Percentiles rank a stretch among this genome's conserved stretches.
These are phyloP conservation scores for Emmonsiellopsis sp. DNA, from an alignment of 2,329 filamentous ascomycete genomes.

Conservation along the genomic window DNA sequence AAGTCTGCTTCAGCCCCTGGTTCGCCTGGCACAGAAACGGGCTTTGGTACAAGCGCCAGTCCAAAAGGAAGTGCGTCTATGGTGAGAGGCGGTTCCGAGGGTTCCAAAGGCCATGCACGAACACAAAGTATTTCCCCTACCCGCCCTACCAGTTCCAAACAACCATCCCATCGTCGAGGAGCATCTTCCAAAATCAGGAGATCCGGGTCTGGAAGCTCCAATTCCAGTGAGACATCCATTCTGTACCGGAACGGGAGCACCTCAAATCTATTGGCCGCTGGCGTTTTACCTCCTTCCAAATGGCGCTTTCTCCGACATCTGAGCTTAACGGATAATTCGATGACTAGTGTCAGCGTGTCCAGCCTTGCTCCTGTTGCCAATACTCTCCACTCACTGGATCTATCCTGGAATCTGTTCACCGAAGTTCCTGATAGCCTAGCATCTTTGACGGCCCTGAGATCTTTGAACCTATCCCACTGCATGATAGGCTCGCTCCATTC, in stretches of 20 bases:
- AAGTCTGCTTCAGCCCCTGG: conserved; percentile 61
- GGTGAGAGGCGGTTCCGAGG: conserved; percentile 50
- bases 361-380: conserved; percentile 76
- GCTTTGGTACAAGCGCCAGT: conserved; percentile 39
- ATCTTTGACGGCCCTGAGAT: conserved; percentile 74
- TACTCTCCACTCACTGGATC: conserved; percentile 81
- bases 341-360: conserved; percentile 66
- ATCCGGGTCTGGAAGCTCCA: conserved; percentile 86
- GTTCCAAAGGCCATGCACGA: conserved; percentile 29
- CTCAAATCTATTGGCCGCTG: conserved; percentile 63
- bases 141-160: conserved; percentile 66
- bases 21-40: conserved; percentile 46
- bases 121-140: conserved; percentile 72
- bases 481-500: conserved; percentile 96
- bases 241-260: conserved; percentile 54
- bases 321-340: conserved; percentile 80
- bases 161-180: conserved; percentile 57
- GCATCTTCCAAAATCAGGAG: conserved; percentile 66
- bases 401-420: conserved; percentile 88
- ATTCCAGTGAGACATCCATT: conserved; percentile 57
- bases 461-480: conserved; percentile 88
- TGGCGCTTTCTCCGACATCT: conserved; percentile 93
- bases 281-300: conserved; percentile 70
- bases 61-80: conserved; percentile 35
- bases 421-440: conserved; percentile 88